A percentile compares a stretch with the other conserved stretches of the same genome.
These are phyloP conservation scores for Mimosa pudica DNA, from an alignment of 306 rosid species.

Conservation along the genomic window DNA sequence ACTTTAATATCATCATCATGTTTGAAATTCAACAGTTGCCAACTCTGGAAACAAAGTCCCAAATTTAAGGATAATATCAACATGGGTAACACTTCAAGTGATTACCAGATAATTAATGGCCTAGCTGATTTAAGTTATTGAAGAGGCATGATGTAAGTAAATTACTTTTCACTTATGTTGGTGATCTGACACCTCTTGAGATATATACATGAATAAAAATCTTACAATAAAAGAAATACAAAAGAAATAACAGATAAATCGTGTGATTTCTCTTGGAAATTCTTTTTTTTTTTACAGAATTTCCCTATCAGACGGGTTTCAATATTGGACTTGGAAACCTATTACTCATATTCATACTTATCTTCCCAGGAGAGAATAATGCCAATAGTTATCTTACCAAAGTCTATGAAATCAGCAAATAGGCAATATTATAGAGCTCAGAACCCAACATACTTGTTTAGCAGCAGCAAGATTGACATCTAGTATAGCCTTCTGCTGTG, in stretches of 20 bases:
- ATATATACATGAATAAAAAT: background rate
- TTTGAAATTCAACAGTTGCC: background rate
- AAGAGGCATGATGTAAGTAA: conserved; percentile 18
- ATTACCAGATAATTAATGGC: conserved; percentile 6
- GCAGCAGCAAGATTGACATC: conserved; percentile 98
- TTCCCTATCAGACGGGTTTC: background rate
- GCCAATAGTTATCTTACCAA: conserved; percentile 29
- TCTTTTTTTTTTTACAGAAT: background rate
- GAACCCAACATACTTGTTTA: conserved; percentile 61
- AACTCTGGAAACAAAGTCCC: background rate
- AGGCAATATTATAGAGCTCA: conserved; percentile 33
- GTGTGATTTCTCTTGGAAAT: background rate
- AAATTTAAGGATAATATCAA: background rate
- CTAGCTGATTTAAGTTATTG: background rate
- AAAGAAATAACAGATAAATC: conserved; percentile 5
- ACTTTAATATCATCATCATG: background rate
- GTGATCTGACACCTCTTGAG: background rate
- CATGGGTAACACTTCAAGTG: conserved; percentile 1
- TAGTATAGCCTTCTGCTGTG: conserved; percentile 86
- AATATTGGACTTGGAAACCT: background rate
- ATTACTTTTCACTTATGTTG: conserved; percentile 18
- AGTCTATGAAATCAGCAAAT: conserved; percentile 23
- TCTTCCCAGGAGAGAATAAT: conserved; percentile 15
- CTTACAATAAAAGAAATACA: conserved; percentile 2
- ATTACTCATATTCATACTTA: background rate